A percentile compares a stretch with the other conserved stretches of the same genome.
These are phyloP conservation scores for Botrytis byssoidea DNA, from an alignment of 2,329 filamentous ascomycete species.

Conservation along the genomic window DNA sequence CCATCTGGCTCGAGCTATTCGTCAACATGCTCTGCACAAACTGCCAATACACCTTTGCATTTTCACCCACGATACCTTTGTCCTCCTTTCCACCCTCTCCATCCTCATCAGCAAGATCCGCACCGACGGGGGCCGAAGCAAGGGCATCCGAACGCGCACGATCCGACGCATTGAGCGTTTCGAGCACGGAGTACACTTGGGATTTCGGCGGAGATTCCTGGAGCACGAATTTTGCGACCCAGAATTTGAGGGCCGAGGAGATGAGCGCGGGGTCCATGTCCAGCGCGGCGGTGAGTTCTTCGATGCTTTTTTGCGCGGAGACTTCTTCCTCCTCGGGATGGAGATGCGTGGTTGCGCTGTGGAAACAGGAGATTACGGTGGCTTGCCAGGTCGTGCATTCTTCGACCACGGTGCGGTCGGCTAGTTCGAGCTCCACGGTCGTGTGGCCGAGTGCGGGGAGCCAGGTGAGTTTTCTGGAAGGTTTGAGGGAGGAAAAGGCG, in stretches of 20 bases:
- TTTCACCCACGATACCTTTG: constrained; percentile 62
- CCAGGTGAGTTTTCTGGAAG: constrained; percentile 85
- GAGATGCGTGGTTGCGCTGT: constrained; percentile 41
- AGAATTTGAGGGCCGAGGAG: constrained; percentile 65
- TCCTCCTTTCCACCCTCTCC: constrained; percentile 39
- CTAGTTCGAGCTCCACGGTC: constrained; percentile 75
- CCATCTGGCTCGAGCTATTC: constrained; percentile 80
- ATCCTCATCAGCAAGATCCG: constrained; percentile 32
- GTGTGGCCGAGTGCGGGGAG: constrained; percentile 78
- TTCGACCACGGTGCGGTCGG: constrained; percentile 71
- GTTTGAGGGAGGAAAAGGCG: constrained; percentile 77
- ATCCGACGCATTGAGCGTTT: constrained; percentile 52
- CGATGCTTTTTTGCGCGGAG: constrained; percentile 44
- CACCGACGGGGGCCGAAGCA: constrained; percentile 26
- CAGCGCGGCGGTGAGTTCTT: constrained; percentile 54
- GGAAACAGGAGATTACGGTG: constrained; percentile 82
- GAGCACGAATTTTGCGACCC: constrained; percentile 67
- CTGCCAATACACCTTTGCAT: constrained; percentile 75
- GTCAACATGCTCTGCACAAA: constrained; percentile 96
- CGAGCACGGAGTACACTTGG: constrained; percentile 61
- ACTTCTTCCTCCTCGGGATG: constrained; percentile 23
- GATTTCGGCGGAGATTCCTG: constrained; percentile 52
- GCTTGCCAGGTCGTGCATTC: constrained; percentile 83
- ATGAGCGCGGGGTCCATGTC: constrained; percentile 75
- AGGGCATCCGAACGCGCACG: constrained; percentile 37